Percentiles rank a stretch among this genome's conserved stretches.
These are phyloP conservation scores for Cantharellus anzutake DNA, from an alignment of 768 basidiomycete species.

Conservation along the genomic window DNA sequence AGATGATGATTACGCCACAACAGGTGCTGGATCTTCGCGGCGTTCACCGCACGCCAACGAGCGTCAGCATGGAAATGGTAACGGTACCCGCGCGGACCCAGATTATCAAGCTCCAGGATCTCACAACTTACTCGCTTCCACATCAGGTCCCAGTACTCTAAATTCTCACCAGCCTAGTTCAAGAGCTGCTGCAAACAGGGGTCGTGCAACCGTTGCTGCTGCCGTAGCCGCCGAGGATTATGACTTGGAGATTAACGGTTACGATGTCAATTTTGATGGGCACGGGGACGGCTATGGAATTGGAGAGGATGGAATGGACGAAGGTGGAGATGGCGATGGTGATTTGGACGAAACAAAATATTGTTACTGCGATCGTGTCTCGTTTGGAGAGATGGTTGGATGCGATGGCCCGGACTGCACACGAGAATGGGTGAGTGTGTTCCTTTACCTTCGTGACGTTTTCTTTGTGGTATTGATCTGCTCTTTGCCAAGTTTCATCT, in stretches of 20 bases:
- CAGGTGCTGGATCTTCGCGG: not conserved
- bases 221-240: not conserved
- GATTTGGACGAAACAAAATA: slow-evolving; percentile 8
- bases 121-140: not conserved
- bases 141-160: not conserved
- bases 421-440: slow-evolving; percentile 21
- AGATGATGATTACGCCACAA: slow-evolving; percentile 7
- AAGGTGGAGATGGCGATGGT: not conserved
- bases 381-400: slow-evolving; percentile 22
- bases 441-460: not conserved
- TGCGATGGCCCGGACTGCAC: slow-evolving; percentile 20
- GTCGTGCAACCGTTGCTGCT: not conserved
- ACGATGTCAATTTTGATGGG: not conserved
- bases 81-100: not conserved
- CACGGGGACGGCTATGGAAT: not conserved
- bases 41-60: slow-evolving; percentile 1
- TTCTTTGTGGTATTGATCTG: not conserved
- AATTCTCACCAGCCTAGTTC: not conserved
- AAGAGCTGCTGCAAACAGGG: not conserved
- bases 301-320: not conserved
- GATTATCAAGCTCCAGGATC: not conserved
- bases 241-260: not conserved
- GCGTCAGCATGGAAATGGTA: slow-evolving; percentile 2
- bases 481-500: slow-evolving; percentile 8
- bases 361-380: slow-evolving; percentile 17